phyloP scores from a whole-genome alignment of 1,284 basidiomycete genomes.

The Entoloma clypeatum region DNA sequence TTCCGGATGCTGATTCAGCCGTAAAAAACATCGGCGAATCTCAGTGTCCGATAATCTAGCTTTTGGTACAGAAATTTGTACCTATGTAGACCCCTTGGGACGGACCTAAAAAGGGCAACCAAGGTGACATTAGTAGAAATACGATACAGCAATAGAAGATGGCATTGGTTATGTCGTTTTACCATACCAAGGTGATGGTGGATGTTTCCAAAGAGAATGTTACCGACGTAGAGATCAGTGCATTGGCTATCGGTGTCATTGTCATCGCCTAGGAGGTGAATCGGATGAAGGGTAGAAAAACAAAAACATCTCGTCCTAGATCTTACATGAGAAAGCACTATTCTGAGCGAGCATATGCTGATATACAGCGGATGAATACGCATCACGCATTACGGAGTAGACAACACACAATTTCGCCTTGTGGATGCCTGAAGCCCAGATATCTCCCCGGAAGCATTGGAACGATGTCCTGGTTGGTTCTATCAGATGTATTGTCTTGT shows the following conservation, averaged over 20 bases:
- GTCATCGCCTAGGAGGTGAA: slow-evolving; percentile 30
- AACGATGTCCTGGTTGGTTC: slow-evolving; percentile 28
- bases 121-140: background rate
- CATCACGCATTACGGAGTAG: background rate
- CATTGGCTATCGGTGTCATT: slow-evolving; percentile 38
- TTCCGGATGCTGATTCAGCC: background rate
- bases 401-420: slow-evolving; percentile 28
- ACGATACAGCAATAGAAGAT: background rate
- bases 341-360: slow-evolving; percentile 17
- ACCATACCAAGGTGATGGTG: slow-evolving; percentile 32
- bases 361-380: background rate
- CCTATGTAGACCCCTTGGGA: slow-evolving; percentile 47
- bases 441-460: slow-evolving; percentile 35
- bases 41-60: background rate
- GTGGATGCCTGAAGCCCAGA: slow-evolving; percentile 34
- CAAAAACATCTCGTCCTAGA: slow-evolving; percentile 1
- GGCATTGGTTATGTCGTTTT: background rate
- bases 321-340: slow-evolving; percentile 21
- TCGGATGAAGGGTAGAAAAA: background rate
- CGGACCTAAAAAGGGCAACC: slow-evolving; percentile 25
- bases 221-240: slow-evolving; percentile 39
- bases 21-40: background rate
- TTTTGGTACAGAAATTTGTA: slow-evolving; percentile 20
- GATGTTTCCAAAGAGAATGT: slow-evolving; percentile 35
- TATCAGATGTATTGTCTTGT: background rate